Percentiles rank a stretch among this genome's conserved stretches.
phyloP scores from a whole-genome alignment of 441 rosid species.

The Mallotus repandus region DNA sequence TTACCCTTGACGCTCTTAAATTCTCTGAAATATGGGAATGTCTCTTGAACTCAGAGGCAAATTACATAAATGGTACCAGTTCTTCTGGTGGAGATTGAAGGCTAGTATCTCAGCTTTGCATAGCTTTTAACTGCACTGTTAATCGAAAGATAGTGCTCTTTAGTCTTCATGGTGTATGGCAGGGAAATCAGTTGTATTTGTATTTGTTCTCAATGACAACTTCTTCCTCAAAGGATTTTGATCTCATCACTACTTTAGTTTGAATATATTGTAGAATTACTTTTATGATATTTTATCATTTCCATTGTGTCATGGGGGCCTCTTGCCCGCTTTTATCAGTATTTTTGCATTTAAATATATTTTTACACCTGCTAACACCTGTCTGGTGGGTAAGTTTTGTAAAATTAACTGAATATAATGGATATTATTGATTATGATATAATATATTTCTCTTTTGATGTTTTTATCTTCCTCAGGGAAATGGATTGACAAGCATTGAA shows the following conservation, averaged over 20 bases:
- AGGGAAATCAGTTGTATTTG: background rate
- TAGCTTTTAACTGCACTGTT: background rate
- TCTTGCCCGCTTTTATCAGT: background rate
- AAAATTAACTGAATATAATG: background rate
- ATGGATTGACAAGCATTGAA: constrained; percentile 88
- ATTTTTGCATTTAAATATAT: background rate
- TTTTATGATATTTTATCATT: background rate
- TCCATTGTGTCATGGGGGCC: background rate
- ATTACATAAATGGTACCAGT: background rate
- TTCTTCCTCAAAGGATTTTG: background rate
- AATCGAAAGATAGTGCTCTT: background rate
- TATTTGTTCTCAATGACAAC: background rate
- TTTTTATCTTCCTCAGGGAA: constrained; percentile 50
- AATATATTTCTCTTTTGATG: constrained; percentile 1
- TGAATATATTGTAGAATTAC: background rate
- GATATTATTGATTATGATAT: background rate
- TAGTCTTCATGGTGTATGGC: background rate
- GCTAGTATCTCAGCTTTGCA: background rate
- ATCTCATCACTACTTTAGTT: background rate
- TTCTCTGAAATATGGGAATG: background rate
- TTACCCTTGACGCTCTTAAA: background rate
- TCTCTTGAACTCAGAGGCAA: background rate
- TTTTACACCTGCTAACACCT: background rate
- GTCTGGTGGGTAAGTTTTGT: background rate
- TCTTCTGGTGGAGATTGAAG: background rate